Conservation (phyloP, 371 early-diverging fungal species). For the Mortierella sp. region DNA sequence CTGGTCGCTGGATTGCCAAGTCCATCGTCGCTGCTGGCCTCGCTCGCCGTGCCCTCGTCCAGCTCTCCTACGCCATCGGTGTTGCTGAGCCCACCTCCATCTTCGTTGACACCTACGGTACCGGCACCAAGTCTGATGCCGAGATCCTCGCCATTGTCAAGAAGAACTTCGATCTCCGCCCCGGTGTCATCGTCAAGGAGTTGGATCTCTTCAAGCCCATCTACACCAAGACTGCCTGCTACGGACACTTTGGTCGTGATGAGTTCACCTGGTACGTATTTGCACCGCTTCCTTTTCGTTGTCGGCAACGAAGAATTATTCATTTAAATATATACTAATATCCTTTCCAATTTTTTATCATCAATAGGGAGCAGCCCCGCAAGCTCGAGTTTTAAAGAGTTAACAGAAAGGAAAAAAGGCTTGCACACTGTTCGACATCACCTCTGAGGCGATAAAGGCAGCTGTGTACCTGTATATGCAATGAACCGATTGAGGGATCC, state of each 20-base stretch:
- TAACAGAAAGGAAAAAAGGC: conserved; percentile 39
- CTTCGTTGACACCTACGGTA: conserved; percentile 98
- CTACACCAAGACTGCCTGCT: conserved; percentile 97
- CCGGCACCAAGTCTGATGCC: conserved; percentile 88
- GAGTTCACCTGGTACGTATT: conserved; percentile 86
- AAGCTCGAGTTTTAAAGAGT: conserved; percentile 79
- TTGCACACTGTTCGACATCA: conserved; percentile 16
- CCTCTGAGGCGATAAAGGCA: background rate
- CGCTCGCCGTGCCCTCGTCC: conserved; percentile 96
- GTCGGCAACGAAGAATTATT: background rate
- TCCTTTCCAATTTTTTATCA: conserved; percentile 78
- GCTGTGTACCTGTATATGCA: conserved; percentile 33
- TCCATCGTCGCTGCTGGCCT: conserved; percentile 94
- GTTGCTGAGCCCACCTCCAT: conserved; percentile 98
- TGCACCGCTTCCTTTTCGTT: background rate
- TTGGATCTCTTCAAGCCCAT: conserved; percentile 98
- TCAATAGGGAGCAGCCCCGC: conserved; percentile 98
- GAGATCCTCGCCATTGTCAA: conserved; percentile 96
- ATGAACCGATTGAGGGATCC: conserved; percentile 28
- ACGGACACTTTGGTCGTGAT: conserved; percentile 99
- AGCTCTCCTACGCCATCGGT: conserved; percentile 99
- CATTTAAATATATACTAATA: background rate
- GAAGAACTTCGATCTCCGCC: conserved; percentile 98
- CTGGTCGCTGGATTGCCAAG: conserved; percentile 99
- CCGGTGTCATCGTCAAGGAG: conserved; percentile 98